Base-by-base conservation (phyloP, 495 filamentous ascomycete genomes). In the Neurospora sp. region DNA sequence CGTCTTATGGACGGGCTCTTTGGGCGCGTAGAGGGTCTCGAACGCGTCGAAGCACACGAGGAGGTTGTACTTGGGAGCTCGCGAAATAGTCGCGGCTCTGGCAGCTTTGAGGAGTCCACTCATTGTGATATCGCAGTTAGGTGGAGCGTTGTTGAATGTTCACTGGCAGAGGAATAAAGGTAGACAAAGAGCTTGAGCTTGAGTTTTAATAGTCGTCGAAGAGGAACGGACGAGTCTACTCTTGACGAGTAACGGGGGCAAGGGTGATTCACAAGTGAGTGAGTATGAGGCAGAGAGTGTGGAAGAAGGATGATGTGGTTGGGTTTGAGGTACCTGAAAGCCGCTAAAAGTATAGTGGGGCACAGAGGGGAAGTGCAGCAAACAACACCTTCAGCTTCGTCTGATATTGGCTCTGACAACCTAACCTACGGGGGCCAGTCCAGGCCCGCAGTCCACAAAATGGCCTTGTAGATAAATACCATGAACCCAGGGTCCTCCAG, bases 1-100 rank as follows among this genome's bases (percentile, higher is more conserved):
- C 76, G 92, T 90, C 40, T 85, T 79, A 5, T 85, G 83, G 70
- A 94, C 84, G 1, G 91, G 81, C 12, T 75, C 75, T 72, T 84
- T 87, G 5, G 92, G 93, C 37, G 83, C 81, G 81, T 93, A 93
- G 41, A 95, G 83, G 1, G 93, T 95, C 4, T 87, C 90, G 73
- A 94, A 94, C 69, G 91, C 93, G 80, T 95, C 92, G 74, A 95
- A 88, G 72, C 75, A 91, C 69, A 93, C 80, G 38, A 92, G 84
- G 12, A 91, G 86, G 39, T 85, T 88, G 71, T 40, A 76, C 69
- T 75, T 74, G n/a, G 78, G 54, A 66, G 54, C 54, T 1, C 54
- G 54, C 23, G 54, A 66, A 6, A 66, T 66, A 66, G 9, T 66
- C 54, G 54, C 54, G 54, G 54, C 27, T 66, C 27, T 66, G 54